Evolutionary conservation across 129 eudicot species (phyloP).

Genomic region (Centrapalus pauciflorus): DNA sequence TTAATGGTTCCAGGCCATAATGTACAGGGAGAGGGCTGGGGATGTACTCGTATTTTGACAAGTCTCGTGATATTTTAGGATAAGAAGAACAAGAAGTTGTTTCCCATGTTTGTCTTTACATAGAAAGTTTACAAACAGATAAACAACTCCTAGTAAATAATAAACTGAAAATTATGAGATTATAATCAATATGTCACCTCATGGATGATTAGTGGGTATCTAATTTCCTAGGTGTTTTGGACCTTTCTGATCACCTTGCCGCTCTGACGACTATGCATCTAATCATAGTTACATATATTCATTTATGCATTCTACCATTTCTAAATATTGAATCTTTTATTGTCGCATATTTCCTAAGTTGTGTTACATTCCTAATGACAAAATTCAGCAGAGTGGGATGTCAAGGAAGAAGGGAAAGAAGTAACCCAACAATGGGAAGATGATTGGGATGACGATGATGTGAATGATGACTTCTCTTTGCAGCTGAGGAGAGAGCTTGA

Average conservation of each 20-base stretch:
- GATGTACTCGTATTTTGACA: not conserved
- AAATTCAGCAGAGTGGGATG: slow-evolving; percentile 50
- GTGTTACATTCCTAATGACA: slow-evolving; percentile 6
- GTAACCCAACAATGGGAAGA: slow-evolving; percentile 78
- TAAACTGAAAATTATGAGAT: too few relatives aligned
- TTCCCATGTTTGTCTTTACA: not conserved
- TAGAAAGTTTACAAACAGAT: not conserved
- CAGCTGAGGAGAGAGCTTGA: slow-evolving; percentile 67
- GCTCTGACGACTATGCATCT: not conserved
- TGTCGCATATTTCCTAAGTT: not conserved
- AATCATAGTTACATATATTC: not conserved
- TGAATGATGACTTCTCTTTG: slow-evolving; percentile 69
- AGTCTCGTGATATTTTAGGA: not conserved
- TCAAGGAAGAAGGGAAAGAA: slow-evolving; percentile 50
- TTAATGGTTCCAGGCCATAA: too few relatives aligned
- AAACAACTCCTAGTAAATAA: not conserved
- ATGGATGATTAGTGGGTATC: not conserved
- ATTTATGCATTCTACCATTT: not conserved
- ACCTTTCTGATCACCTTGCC: not conserved
- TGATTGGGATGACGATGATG: slow-evolving; percentile 89
- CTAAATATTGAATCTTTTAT: not conserved
- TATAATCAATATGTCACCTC: too few relatives aligned
- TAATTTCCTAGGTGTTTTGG: not conserved
- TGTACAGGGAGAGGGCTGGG: too few relatives aligned
- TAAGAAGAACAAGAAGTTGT: not conserved